Evolutionary conservation across 495 filamentous ascomycete genomes (phyloP).

Genomic region (Paragyromitra xinjiangensis): DNA sequence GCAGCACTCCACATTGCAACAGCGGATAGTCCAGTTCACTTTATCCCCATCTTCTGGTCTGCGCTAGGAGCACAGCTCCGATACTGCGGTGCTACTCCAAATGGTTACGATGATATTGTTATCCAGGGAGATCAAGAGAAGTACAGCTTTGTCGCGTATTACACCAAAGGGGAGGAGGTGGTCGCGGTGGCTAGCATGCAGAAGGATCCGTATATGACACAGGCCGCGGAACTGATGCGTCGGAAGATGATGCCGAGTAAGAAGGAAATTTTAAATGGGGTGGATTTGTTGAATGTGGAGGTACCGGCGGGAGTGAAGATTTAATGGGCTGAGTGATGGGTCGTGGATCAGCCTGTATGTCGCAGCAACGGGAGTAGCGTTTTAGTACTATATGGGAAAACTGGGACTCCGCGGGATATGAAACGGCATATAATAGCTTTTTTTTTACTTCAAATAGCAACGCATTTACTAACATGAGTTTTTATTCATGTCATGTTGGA

Average conservation of each 20-base stretch:
- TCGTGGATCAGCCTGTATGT: background rate
- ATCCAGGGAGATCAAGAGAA: conserved; percentile 79
- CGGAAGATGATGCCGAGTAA: conserved; percentile 82
- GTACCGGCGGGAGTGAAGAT: conserved; percentile 60
- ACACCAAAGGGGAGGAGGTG: conserved; percentile 84
- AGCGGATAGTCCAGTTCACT: conserved; percentile 69
- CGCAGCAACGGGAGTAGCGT: background rate
- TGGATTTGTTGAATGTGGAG: conserved; percentile 74
- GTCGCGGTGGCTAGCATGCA: conserved; percentile 92
- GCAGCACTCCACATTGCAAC: conserved; percentile 78
- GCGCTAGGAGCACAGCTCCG: conserved; percentile 87
- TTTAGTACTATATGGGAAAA: background rate
- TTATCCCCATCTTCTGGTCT: conserved; percentile 96
- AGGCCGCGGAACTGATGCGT: conserved; percentile 86
- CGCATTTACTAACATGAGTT: too few species aligned
- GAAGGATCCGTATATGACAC: conserved; percentile 84
- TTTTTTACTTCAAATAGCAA: too few species aligned
- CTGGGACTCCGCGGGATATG: background rate
- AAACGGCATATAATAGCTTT: too few species aligned
- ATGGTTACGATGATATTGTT: conserved; percentile 82
- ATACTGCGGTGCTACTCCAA: conserved; percentile 84
- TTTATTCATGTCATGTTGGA: too few species aligned
- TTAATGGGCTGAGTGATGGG: conserved; percentile 16
- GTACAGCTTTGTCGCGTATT: conserved; percentile 87
- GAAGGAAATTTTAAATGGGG: conserved; percentile 74